Evolutionary conservation across 2,329 filamentous ascomycete species (phyloP), one percentile per base, ranked within the genome.

Genomic region (Venturiaceae sp.): DNA sequence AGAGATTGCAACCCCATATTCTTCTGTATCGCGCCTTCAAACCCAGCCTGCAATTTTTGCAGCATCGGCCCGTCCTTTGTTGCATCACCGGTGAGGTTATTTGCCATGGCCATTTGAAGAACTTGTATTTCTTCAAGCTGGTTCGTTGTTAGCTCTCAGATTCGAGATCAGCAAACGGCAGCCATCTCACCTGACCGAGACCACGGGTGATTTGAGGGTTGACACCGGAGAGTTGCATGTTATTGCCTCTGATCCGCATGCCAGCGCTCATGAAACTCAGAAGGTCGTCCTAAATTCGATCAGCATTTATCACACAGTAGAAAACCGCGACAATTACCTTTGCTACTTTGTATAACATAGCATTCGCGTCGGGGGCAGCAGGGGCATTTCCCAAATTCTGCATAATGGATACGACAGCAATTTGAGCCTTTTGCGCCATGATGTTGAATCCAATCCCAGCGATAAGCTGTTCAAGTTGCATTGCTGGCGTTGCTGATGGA

Each of bases 141-240:
- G n/a, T 56, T 6, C 28, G 44, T 46, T 7, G 36, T n/a, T 2
- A 8, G 19, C 9, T 19, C 16, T 9, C 3, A 23, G 4, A 1
- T 16, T 13, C 14, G 8, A 1, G 6, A 41, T 16, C 16, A 5
- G 19, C 8, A 52, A 34, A 9, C n/a, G 9, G 1, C 6, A 33
- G n/a, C n/a, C n/a, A n/a, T n/a, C 54, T 4, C 4, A 56, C 54
- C 36, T 56, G 54, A 23, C 33, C 54, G 14, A 58, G 44, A 58
- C 55, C 55, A 19, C 55, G 39, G 13, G 44, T 47, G 44, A 58
- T 32, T 33, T 58, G 55, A 16, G 55, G 39, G 30, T 58, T 58
- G 39, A 50, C 44, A 13, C 34, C 44, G 6, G 55, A 47, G 13
- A 58, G 23, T 32, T 47, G 28, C 55, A 58, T 58, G 13, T 58